Conservation (phyloP, 2,329 filamentous ascomycete species). For the Xylaria sp. region DNA sequence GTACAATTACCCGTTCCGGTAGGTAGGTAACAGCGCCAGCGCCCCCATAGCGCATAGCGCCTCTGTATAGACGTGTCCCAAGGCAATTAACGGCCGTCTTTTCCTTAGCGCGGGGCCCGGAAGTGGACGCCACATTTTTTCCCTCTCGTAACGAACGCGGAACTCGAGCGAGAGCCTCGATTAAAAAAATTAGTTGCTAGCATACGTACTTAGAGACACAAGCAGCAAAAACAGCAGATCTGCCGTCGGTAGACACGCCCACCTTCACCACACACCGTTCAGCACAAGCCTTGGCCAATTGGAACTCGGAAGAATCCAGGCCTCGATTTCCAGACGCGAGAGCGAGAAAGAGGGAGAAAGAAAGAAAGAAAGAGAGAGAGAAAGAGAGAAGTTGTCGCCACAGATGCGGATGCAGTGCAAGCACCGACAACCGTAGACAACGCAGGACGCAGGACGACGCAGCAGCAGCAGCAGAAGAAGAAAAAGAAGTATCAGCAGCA, state of each 20-base stretch:
- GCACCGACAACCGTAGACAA: neutral
- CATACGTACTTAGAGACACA: no score
- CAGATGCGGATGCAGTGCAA: constrained; percentile 30
- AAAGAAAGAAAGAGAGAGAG: neutral
- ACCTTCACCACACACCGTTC: constrained; percentile 6
- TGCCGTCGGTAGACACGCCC: constrained; percentile 4
- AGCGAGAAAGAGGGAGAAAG: constrained; percentile 9
- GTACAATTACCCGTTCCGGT: constrained; percentile 32
- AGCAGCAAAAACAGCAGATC: constrained; percentile 12
- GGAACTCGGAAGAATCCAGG: constrained; percentile 23
- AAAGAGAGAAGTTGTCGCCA: constrained; percentile 10
- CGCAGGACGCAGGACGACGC: constrained; percentile 14
- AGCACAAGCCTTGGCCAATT: constrained; percentile 31
- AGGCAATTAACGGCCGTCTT: constrained; percentile 32
- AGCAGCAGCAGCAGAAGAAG: constrained; percentile 16
- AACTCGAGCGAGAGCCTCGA: constrained; percentile 32
- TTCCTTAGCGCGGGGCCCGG: constrained; percentile 39
- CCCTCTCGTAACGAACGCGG: constrained; percentile 34
- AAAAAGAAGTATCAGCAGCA: neutral
- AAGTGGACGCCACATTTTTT: constrained; percentile 41
- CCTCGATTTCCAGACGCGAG: neutral
- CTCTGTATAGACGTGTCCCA: constrained; percentile 1
- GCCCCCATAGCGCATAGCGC: neutral
- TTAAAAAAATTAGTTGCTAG: constrained; percentile 33
- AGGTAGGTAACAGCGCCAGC: constrained; percentile 22